A percentile compares a stretch with the other conserved stretches of the same genome.
Conservation (phyloP, 2,329 filamentous ascomycete species). For the Xylaria sp. region DNA sequence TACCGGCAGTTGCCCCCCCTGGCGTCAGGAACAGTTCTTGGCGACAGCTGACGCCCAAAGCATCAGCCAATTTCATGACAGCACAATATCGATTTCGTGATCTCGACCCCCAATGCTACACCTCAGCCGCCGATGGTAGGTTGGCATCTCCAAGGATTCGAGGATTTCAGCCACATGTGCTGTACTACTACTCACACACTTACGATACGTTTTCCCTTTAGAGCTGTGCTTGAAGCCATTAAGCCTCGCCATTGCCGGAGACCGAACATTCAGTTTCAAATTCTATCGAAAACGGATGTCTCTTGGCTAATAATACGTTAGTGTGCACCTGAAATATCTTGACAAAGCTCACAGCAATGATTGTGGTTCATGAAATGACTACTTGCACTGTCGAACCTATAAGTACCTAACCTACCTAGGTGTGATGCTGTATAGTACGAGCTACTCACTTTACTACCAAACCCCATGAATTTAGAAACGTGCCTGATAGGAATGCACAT, state of each 20-base stretch:
- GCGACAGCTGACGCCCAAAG: constrained; percentile 25
- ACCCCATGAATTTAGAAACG: background rate
- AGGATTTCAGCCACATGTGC: constrained; percentile 21
- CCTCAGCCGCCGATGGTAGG: constrained; percentile 7
- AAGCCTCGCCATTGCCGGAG: constrained; percentile 14
- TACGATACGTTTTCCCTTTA: background rate
- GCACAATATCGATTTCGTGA: constrained; percentile 35
- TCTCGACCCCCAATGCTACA: constrained; percentile 23
- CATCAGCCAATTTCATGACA: constrained; percentile 33
- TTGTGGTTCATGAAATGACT: background rate
- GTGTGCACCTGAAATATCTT: background rate
- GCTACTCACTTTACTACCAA: background rate
- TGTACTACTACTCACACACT: background rate
- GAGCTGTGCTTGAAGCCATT: background rate
- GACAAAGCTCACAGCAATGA: background rate
- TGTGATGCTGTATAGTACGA: background rate
- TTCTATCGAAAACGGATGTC: background rate
- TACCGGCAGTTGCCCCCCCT: constrained; percentile 30
- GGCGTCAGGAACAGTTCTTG: constrained; percentile 34
- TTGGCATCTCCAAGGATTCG: constrained; percentile 1
- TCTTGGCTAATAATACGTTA: background rate
- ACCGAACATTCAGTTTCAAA: background rate
- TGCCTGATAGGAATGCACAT: background rate
- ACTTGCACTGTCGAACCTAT: background rate
- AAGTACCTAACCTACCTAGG: too few species aligned